phyloP scores from a whole-genome alignment of 495 filamentous ascomycete species.

The Podospora pseudopauciseta region DNA sequence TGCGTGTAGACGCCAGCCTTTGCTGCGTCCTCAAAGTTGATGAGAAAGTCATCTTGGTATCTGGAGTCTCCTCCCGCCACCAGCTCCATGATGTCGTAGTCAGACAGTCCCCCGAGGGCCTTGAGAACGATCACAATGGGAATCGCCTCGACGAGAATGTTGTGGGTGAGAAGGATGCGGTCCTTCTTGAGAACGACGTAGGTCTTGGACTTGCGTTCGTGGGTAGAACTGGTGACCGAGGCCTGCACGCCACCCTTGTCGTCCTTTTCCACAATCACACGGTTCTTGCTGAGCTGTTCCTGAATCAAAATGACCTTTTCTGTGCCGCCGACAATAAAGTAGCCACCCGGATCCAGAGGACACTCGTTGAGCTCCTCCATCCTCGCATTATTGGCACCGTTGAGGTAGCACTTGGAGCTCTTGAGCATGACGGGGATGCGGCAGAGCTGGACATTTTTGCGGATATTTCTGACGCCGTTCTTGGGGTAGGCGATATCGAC shows the following conservation, averaged over 20 bases:
- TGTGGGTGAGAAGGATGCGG: slow-evolving; percentile 82
- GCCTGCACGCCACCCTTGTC: slow-evolving; percentile 86
- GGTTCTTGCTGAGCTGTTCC: slow-evolving; percentile 97
- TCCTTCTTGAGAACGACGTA: slow-evolving; percentile 93
- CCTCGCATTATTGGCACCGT: slow-evolving; percentile 70
- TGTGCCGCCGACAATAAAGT: slow-evolving; percentile 81
- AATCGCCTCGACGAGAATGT: slow-evolving; percentile 85
- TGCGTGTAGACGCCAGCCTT: slow-evolving; percentile 82
- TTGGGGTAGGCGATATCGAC: slow-evolving; percentile 86
- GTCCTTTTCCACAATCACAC: slow-evolving; percentile 93
- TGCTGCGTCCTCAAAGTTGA: slow-evolving; percentile 89
- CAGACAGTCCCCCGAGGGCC: slow-evolving; percentile 88
- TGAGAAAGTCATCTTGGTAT: slow-evolving; percentile 89
- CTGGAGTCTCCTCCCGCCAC: slow-evolving; percentile 76
- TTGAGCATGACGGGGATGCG: slow-evolving; percentile 94
- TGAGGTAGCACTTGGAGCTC: slow-evolving; percentile 85
- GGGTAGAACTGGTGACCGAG: slow-evolving; percentile 96
- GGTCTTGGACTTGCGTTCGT: slow-evolving; percentile 95
- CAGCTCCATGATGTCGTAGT: slow-evolving; percentile 87
- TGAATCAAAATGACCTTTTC: slow-evolving; percentile 98
- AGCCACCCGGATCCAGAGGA: slow-evolving; percentile 91
- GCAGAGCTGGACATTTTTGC: slow-evolving; percentile 72
- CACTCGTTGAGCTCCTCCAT: slow-evolving; percentile 92
- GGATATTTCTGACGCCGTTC: slow-evolving; percentile 64
- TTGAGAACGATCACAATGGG: slow-evolving; percentile 90